Base-by-base conservation (phyloP, 352 stramenopile species). In the Globisporangium radiosum region DNA sequence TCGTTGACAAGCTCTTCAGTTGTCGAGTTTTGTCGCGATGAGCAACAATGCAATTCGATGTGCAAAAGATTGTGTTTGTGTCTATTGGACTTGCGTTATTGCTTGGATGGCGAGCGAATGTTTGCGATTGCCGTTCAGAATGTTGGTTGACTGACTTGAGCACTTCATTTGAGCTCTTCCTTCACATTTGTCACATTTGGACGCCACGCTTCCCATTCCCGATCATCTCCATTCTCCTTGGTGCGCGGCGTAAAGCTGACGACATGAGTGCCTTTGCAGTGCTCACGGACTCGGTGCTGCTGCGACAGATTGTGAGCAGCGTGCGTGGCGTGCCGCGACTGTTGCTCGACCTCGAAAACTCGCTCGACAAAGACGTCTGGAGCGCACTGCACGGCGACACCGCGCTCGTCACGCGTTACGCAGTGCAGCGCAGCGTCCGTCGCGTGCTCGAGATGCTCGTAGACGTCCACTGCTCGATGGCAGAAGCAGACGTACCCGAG, bases 321-420 rank as follows among this genome's bases (percentile, higher is more conserved):
- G 43, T 63, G 48, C 14, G 39, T 39, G 51, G 48, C 10, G 17
- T 52, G 4, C 57, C 51, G 38, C 17, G 57, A 10, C 2, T 58
- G 25, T 25, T 63, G 33, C 48, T 45, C 25, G 57, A 63, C 15
- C 38, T 58, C 48, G 43, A 43, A 49, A 39, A 25, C 8, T 47
- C 48, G 49, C 51, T 63, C 33, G 19, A 42, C 8, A 48, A 37
- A 38, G 55, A 60, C 55, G 44, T 44, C 10, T 60, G 55, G 55
- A 60, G 55, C 47, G 38, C 55, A 15, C 19, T 33, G 10, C 47
- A 60, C 47, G 55, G 17, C 37, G 47, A 54, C 37, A 15, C 37
- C 4, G 47, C 55, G 55, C 44, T 60, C 11, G 45, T 60, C 37
- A 45, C 37, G 37, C 45, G 55, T 10, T 19, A 44, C n/a, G 55